Evolutionary conservation across 129 eudicot genomes (phyloP).

Genomic region (Apium graveolens): DNA sequence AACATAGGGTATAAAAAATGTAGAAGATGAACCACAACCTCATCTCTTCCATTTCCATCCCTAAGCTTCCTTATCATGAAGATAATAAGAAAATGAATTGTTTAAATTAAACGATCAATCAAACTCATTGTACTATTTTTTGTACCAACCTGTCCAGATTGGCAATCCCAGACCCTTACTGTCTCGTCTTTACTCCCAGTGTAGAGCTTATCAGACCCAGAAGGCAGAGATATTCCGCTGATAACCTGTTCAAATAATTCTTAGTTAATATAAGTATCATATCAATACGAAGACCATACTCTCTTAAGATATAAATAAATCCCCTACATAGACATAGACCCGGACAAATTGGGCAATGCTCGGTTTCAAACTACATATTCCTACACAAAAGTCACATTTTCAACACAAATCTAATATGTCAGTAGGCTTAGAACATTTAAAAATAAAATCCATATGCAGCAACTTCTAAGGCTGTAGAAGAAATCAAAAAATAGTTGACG

Average conservation of each 20-base stretch:
- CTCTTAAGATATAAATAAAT: not conserved
- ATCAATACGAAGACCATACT: not conserved
- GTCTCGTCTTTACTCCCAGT: slow-evolving; percentile 88
- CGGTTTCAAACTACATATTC: not conserved
- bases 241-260: slow-evolving; percentile 40
- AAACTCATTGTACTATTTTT: not conserved
- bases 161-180: slow-evolving; percentile 95
- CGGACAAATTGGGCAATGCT: not conserved
- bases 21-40: slow-evolving; percentile 5
- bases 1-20: not conserved
- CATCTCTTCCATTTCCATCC: slow-evolving; percentile 1
- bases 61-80: slow-evolving; percentile 3
- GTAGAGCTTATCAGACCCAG: slow-evolving; percentile 83
- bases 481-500: not conserved
- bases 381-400: not conserved
- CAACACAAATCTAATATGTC: not conserved
- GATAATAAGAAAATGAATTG: not conserved
- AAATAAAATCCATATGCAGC: not conserved
- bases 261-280: not conserved
- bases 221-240: slow-evolving; percentile 75
- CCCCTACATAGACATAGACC: not conserved
- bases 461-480: not conserved
- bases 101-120: not conserved
- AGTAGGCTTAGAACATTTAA: not conserved
- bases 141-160: slow-evolving; percentile 81